These are phyloP conservation scores for Neohortaea acidophila DNA, from an alignment of 495 filamentous ascomycete species.

Conservation along the genomic window DNA sequence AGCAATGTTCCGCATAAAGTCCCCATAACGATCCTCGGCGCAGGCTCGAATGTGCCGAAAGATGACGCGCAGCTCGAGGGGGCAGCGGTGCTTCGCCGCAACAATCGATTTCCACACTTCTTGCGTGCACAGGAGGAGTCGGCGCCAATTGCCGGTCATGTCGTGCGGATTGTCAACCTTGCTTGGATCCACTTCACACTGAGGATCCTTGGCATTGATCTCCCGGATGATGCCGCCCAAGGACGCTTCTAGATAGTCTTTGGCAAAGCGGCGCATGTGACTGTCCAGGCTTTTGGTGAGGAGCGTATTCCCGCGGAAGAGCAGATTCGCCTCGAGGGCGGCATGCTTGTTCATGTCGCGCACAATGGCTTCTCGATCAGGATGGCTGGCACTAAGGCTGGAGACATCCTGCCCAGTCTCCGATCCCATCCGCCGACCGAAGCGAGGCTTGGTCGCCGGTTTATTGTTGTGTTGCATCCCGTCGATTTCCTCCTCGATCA, in stretches of 20 bases:
- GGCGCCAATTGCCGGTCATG: conserved; percentile 68
- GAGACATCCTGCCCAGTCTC: conserved; percentile 57
- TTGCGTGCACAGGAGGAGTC: conserved; percentile 59
- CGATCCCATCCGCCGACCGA: conserved; percentile 56
- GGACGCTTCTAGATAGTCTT: conserved; percentile 82
- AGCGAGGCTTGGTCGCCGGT: conserved; percentile 52
- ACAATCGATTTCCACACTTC: conserved; percentile 75
- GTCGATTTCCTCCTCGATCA: conserved; percentile 96
- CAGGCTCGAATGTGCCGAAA: conserved; percentile 87
- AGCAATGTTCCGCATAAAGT: conserved; percentile 76
- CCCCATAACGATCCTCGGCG: conserved; percentile 94
- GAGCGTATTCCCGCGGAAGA: conserved; percentile 90
- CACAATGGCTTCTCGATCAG: conserved; percentile 46
- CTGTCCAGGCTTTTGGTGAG: conserved; percentile 87
- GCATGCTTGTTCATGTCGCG: conserved; percentile 45
- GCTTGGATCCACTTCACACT: conserved; percentile 90
- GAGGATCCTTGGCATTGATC: conserved; percentile 73
- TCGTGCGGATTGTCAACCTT: conserved; percentile 56
- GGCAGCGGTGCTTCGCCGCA: conserved; percentile 54
- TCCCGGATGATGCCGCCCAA: conserved; percentile 70
- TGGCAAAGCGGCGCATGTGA: conserved; percentile 87
- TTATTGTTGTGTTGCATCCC: conserved; percentile 62
- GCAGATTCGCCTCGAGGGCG: conserved; percentile 73
- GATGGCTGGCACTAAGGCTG: conserved; percentile 20
- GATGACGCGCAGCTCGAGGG: conserved; percentile 70